Evolutionary conservation across 257 asterid species (phyloP), one percentile per base, ranked within the genome.

Genomic region (Agastache rugosa): DNA sequence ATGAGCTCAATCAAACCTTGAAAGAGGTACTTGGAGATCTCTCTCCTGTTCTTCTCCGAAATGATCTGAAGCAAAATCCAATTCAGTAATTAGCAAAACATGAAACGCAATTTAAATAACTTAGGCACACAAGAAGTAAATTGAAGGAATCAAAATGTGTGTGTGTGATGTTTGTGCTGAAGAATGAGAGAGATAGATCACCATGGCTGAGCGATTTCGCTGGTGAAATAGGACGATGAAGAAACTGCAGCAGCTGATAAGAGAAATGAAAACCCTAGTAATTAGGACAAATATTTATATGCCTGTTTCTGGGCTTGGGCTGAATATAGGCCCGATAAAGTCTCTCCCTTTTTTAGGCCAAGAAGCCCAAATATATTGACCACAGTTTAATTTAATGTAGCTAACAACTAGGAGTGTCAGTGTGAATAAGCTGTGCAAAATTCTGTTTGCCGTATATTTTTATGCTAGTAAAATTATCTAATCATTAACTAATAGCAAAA

Each of bases 11-110:
- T 45, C 58, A 16, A 20, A 88, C 97, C 97, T 85, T 93, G 97
- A 74, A 93, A 93, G 75, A 93, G 96, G 89, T 91, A 93, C 67
- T 93, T 93, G 80, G 89, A 93, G 93, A 93, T 93, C 87, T 93
- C 98, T 77, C 92, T 89, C 81, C 97, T 80, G 82, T 91, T 91
- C 88, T 91, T 89, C 91, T 93, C 97, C 0, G 97, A 34, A 11
- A 93, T 91, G 75, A 93, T 87, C 98, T 89, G 90, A 69, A 34
- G 23, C 10, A 54, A 76, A 37, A 39, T 31, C 9, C 63, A 70
- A 65, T 14, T 11, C 23, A 12, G 10, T 56, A 17, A 59, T 69
- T 1, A 69, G 65, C 1, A 34, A 64, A 69, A 9, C 2, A 63
- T 2, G 16, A 41, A 29, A n/a, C 16, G 0, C 2, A 42, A 20